Conservation (phyloP, 257 asterid species). For the Sherardia arvensis region DNA sequence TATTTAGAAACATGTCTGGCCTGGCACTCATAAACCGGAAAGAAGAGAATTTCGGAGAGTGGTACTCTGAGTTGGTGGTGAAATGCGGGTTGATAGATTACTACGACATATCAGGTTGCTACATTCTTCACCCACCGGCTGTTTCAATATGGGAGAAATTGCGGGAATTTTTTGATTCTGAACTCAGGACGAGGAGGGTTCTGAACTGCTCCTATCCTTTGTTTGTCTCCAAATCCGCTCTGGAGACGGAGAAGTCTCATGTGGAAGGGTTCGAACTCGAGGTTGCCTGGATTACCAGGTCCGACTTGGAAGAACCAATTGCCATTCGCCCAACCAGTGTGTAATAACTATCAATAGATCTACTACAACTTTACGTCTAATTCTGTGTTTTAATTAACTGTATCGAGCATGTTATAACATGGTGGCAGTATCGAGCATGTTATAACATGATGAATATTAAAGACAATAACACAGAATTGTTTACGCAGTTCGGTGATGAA, state of each 20-base stretch:
- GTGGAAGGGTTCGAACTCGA: conserved; percentile 94
- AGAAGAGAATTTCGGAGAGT: conserved; percentile 89
- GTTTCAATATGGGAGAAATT: conserved; percentile 88
- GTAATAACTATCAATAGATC: too few relatives aligned
- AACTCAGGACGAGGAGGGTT: conserved; percentile 85
- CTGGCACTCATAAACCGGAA: conserved; percentile 68
- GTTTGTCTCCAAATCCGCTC: conserved; percentile 67
- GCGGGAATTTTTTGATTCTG: conserved; percentile 78
- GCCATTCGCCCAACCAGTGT: conserved; percentile 99
- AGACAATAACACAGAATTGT: too few relatives aligned
- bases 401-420: too few relatives aligned
- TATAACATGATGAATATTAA: too few relatives aligned
- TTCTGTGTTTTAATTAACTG: too few relatives aligned
- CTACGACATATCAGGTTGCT: conserved; percentile 97
- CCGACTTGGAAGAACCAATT: conserved; percentile 88
- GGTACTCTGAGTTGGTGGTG: conserved; percentile 99
- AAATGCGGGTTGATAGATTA: conserved; percentile 83
- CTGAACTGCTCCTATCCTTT: conserved; percentile 88
- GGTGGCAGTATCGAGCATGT: too few relatives aligned
- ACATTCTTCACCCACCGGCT: conserved; percentile 90
- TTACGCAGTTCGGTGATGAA: too few relatives aligned
- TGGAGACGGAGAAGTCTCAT: conserved; percentile 87
- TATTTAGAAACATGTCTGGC: too few relatives aligned
- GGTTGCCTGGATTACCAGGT: conserved; percentile 99
- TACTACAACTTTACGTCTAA: too few relatives aligned